A percentile compares a stretch with the other conserved stretches of the same genome.
phyloP scores from a whole-genome alignment of 257 asterid species.

The Nicotiana attenuata region DNA sequence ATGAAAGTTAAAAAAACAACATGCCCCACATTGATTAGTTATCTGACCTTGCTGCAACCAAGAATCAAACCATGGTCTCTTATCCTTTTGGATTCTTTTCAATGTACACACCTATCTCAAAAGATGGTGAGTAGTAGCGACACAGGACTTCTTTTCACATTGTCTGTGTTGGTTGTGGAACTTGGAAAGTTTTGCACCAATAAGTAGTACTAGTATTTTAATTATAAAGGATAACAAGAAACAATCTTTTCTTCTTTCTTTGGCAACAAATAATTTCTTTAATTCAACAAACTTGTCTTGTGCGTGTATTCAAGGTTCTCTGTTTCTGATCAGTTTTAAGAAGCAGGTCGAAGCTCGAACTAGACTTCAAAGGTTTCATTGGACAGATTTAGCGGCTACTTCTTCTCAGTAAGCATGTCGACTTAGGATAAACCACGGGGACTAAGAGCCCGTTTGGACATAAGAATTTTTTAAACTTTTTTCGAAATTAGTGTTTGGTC shows the following conservation, averaged over 20 bases:
- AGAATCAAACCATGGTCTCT: neutral
- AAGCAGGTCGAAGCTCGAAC: neutral
- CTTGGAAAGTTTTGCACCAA: neutral
- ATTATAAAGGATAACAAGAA: neutral
- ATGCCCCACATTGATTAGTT: no score
- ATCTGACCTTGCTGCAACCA: neutral
- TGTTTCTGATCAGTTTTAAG: neutral
- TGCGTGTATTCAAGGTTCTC: neutral
- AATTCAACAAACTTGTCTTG: neutral
- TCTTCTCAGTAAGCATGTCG: neutral
- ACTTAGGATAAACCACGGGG: no score
- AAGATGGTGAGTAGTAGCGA: neutral
- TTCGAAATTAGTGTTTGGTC: no score
- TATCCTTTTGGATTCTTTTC: neutral
- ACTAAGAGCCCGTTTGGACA: no score
- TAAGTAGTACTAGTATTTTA: no score
- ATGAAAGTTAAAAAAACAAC: neutral
- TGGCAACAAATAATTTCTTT: neutral
- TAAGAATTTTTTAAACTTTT: no score
- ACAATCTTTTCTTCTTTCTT: no score
- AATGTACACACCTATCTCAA: neutral
- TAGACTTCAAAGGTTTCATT: neutral
- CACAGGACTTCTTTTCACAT: neutral
- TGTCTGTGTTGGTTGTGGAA: slow-evolving; percentile 3
- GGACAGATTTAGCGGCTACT: neutral